A percentile compares a stretch with the other conserved stretches of the same genome.
Conservation (phyloP, 2,329 filamentous ascomycete species). For the Chaetomiaceae sp. region DNA sequence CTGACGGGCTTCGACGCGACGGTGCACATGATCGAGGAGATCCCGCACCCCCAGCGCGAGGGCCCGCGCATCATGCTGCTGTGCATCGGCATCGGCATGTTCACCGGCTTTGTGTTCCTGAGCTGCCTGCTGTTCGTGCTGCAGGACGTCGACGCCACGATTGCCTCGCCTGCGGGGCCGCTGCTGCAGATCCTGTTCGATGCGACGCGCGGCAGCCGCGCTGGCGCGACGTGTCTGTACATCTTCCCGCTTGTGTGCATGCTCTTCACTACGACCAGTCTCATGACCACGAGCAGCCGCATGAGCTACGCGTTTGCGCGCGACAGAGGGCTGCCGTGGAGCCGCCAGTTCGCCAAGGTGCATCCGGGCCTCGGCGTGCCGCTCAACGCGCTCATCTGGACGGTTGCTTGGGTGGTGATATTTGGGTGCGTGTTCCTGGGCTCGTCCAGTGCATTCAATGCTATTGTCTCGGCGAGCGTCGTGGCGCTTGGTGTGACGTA, state of each 20-base stretch:
- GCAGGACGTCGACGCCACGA: background rate
- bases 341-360: background rate
- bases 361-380: background rate
- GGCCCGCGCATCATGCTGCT: background rate
- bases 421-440: background rate
- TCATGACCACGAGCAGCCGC: background rate
- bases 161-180: background rate
- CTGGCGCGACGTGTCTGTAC: background rate
- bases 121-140: background rate
- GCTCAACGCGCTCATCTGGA: background rate
- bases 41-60: background rate
- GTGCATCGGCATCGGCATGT: background rate
- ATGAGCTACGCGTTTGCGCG: background rate
- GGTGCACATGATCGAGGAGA: background rate
- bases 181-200: background rate
- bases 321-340: background rate
- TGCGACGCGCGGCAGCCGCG: background rate
- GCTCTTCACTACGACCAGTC: background rate
- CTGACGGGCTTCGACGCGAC: background rate
- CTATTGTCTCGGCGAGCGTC: background rate
- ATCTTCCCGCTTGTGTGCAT: background rate
- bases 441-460: background rate
- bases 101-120: background rate
- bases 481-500: background rate
- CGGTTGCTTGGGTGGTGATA: background rate